A percentile compares a stretch with the other conserved stretches of the same genome.
Evolutionary conservation across 306 rosid species (phyloP).

Genomic region (Dalbergia cochinchinensis): DNA sequence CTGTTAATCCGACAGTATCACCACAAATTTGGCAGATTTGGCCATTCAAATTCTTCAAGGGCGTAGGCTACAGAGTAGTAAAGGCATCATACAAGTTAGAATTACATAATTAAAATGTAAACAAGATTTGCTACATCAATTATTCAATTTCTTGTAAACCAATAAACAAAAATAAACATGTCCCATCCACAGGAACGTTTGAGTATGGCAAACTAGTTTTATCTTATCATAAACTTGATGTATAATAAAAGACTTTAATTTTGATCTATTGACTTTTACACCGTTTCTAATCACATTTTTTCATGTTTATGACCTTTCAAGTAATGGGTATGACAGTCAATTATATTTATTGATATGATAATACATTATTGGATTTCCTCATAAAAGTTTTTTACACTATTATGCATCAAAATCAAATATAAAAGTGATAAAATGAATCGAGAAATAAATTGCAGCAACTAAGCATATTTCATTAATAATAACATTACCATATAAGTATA

Average conservation of each 20-base stretch:
- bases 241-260: not conserved
- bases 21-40: conserved; percentile 95
- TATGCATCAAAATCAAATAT: not conserved
- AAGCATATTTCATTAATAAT: not conserved
- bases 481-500: not conserved
- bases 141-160: not conserved
- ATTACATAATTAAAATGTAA: not conserved
- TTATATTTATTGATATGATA: too few species aligned
- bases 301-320: too few species aligned
- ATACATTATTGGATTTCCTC: too few species aligned
- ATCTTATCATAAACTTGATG: not conserved
- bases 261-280: too few species aligned
- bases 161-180: not conserved
- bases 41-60: conserved; percentile 77
- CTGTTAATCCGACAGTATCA: conserved; percentile 77
- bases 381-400: too few species aligned
- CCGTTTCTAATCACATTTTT: too few species aligned
- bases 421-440: not conserved
- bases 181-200: not conserved
- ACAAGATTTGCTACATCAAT: not conserved
- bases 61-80: conserved; percentile 69
- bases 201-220: conserved; percentile 10
- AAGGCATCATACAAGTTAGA: conserved; percentile 28
- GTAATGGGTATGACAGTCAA: too few species aligned
- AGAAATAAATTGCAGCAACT: not conserved